Evolutionary conservation across 257 asterid species (phyloP).

Genomic region (Solanum verrucosum): DNA sequence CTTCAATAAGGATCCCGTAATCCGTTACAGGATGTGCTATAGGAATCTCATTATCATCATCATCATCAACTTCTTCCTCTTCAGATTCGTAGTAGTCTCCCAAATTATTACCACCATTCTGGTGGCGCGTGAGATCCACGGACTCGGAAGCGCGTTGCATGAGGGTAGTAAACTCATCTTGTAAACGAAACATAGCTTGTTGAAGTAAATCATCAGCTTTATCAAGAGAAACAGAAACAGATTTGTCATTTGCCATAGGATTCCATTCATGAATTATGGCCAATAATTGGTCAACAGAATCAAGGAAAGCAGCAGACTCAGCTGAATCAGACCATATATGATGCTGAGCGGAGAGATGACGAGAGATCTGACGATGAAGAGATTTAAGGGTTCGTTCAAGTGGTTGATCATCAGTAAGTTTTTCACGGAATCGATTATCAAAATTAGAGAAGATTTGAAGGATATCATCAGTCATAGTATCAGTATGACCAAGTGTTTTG

Average conservation of each 20-base stretch:
- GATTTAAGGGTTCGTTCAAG: constrained; percentile 56
- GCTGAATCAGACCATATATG: constrained; percentile 63
- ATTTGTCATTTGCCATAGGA: constrained; percentile 57
- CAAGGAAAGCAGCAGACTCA: constrained; percentile 51
- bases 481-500: constrained; percentile 79
- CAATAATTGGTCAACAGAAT: constrained; percentile 50
- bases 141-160: constrained; percentile 69
- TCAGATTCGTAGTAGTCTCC: constrained; percentile 25
- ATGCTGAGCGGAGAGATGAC: constrained; percentile 33
- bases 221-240: constrained; percentile 62
- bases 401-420: constrained; percentile 57
- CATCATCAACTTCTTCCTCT: constrained; percentile 24
- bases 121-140: constrained; percentile 27
- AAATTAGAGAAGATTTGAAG: constrained; percentile 85
- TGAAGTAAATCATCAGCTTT: constrained; percentile 86
- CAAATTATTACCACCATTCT: background rate
- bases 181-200: constrained; percentile 84
- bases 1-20: constrained; percentile 73
- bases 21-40: constrained; percentile 76
- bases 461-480: constrained; percentile 87
- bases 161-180: constrained; percentile 68
- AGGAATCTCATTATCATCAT: constrained; percentile 48
- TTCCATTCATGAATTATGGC: constrained; percentile 57
- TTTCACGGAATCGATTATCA: constrained; percentile 77
- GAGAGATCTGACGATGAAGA: constrained; percentile 78